Conservation (phyloP, 2,329 filamentous ascomycete genomes). For the Fonsecaea multimorphosa region DNA sequence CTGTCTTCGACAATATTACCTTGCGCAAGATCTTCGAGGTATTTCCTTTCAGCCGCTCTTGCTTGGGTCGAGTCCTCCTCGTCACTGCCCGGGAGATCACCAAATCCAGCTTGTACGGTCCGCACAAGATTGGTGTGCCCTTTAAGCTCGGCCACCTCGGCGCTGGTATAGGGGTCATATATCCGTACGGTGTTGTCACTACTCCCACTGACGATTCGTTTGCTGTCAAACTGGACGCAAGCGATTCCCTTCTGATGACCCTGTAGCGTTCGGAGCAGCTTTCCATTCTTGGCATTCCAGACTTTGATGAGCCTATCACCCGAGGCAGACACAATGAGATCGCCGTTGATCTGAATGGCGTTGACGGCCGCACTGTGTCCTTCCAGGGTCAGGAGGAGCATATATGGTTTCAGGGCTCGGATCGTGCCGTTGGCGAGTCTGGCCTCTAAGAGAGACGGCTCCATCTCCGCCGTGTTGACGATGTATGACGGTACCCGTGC, state of each 20-base stretch:
- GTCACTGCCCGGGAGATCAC: conserved; percentile 80
- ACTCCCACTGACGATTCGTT: conserved; percentile 91
- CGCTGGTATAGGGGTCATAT: conserved; percentile 82
- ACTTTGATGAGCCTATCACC: conserved; percentile 93
- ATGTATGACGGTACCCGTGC: conserved; percentile 60
- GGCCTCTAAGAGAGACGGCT: conserved; percentile 52
- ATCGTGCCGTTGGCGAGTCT: conserved; percentile 50
- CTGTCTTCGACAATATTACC: conserved; percentile 50
- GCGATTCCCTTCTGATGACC: conserved; percentile 96
- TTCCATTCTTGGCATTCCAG: conserved; percentile 85
- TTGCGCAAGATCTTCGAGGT: conserved; percentile 64
- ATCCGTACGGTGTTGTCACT: conserved; percentile 96
- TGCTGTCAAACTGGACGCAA: conserved; percentile 94
- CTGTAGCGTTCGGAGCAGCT: conserved; percentile 76
- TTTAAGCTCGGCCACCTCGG: conserved; percentile 85
- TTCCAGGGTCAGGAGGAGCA: conserved; percentile 76
- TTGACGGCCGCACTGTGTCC: conserved; percentile 94
- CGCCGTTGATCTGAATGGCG: conserved; percentile 85
- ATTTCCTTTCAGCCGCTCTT: conserved; percentile 72
- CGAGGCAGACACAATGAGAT: conserved; percentile 91
- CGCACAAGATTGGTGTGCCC: conserved; percentile 85
- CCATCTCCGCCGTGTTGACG: conserved; percentile 54
- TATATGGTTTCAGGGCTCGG: conserved; percentile 67
- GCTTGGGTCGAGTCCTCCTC: conserved; percentile 77
- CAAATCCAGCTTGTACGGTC: conserved; percentile 93